Conservation (phyloP, 345 rosid species). For the Linum trigynum region DNA sequence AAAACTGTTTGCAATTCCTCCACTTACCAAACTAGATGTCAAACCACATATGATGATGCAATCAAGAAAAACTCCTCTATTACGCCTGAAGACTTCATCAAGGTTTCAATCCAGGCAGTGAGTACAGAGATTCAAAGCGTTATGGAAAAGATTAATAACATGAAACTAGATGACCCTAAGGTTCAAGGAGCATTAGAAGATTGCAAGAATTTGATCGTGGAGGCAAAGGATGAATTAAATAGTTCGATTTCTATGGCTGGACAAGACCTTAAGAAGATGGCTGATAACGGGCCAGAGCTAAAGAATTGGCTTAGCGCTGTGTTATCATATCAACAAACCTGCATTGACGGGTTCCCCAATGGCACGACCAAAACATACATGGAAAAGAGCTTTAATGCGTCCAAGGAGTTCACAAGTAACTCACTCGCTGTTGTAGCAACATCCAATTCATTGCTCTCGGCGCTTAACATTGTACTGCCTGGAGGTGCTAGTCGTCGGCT, state of each 20-base stretch:
- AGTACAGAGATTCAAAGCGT: slow-evolving; percentile 31
- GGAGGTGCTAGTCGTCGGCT: slow-evolving; percentile 16
- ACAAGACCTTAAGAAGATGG: slow-evolving; percentile 19
- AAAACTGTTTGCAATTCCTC: slow-evolving; percentile 42
- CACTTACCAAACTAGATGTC: slow-evolving; percentile 41
- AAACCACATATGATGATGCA: slow-evolving; percentile 30
- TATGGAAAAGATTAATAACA: slow-evolving; percentile 19
- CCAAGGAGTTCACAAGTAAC: slow-evolving; percentile 56
- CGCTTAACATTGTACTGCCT: neutral
- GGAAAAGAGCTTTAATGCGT: slow-evolving; percentile 30
- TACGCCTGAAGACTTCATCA: slow-evolving; percentile 39
- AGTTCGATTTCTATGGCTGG: slow-evolving; percentile 19
- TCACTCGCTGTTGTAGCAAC: slow-evolving; percentile 51
- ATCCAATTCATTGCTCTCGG: slow-evolving; percentile 1
- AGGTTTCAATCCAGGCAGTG: slow-evolving; percentile 39
- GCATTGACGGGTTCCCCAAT: slow-evolving; percentile 74
- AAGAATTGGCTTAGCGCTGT: slow-evolving; percentile 75
- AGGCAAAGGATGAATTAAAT: slow-evolving; percentile 50
- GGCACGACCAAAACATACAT: slow-evolving; percentile 47
- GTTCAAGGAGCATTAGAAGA: slow-evolving; percentile 56
- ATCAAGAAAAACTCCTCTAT: slow-evolving; percentile 15
- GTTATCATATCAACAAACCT: slow-evolving; percentile 65
- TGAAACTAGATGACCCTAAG: slow-evolving; percentile 27
- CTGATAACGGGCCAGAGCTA: slow-evolving; percentile 27
- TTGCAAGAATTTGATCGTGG: slow-evolving; percentile 40